Base-by-base conservation (phyloP, 2,329 filamentous ascomycete species). In the Salinomyces thailandicus region DNA sequence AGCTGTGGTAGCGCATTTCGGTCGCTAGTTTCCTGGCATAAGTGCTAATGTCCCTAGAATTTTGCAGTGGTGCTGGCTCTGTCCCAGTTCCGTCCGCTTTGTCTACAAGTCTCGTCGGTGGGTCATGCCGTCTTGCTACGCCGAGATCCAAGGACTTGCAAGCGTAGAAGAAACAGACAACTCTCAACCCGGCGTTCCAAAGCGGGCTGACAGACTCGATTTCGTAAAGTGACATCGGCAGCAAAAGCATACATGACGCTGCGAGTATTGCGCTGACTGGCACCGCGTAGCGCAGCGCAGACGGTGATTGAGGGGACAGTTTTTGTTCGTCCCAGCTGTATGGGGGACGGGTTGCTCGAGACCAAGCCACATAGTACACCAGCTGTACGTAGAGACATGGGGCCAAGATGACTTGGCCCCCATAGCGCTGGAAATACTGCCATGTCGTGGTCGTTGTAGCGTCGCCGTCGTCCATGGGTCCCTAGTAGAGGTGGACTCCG, bases 141-240 rank as follows among this genome's bases (percentile, higher is more conserved):
- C 37, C 37, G 1, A 50, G 37, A 20, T 48, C 47, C 2, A 48
- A 31, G 4, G 41, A 16, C 31, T 50, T 47, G 33, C 41, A 44
- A 12, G 42, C 36, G 24, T 45, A 46, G 42, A 48, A 48, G 37
- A 50, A 48, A 31, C 31, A 38, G 5, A 44, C 22, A 3, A 43
- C 40, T 15, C 47, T 30, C 9, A 43, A 5, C 1, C 19, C 34
- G 18, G 36, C 33, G 16, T 35, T 27, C n/a, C 15, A n/a, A 0
- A 41, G 30, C 3, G 40, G 40, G 7, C 34, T 15, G n/a, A 16
- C n/a, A 11, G 20, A n/a, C 22, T 33, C 1, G 31, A 20, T 14
- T 14, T 14, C 18, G 16, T 22, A 11, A 22, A 11, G 3, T 9
- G 9, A 19, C 16, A 33, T 18, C 11, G n/a, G 22, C 9, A 26